Conservation (phyloP, 345 rosid genomes). For the Eucalyptus fibrosa region DNA sequence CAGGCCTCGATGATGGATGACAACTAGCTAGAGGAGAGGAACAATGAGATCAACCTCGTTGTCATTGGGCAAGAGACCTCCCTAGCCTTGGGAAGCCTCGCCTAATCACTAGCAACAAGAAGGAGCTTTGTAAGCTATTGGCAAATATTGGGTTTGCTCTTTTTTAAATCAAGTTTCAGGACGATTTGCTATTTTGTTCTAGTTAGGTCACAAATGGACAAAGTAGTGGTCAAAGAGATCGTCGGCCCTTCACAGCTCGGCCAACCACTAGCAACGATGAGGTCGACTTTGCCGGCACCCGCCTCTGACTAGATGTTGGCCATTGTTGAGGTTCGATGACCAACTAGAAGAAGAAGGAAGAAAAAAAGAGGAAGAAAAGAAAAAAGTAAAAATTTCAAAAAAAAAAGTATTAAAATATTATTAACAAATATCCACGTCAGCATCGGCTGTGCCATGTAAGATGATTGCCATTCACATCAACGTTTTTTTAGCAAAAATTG, state of each 20-base stretch:
- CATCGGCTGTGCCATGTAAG: rapidly evolving
- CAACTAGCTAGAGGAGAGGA: background rate
- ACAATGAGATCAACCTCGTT: background rate
- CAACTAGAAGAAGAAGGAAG: background rate
- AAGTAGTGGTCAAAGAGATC: no score
- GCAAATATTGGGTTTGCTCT: background rate
- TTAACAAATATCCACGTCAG: no score
- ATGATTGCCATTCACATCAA: background rate
- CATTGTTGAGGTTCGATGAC: background rate
- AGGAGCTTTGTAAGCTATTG: background rate
- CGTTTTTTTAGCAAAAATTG: no score
- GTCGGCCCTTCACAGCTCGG: background rate
- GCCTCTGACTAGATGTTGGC: background rate
- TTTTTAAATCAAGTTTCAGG: background rate
- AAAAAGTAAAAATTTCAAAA: background rate
- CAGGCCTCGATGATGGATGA: background rate
- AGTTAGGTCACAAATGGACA: background rate
- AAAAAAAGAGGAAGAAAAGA: no score
- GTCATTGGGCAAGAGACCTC: background rate
- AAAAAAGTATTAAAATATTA: no score
- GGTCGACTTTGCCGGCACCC: background rate
- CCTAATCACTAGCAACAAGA: background rate
- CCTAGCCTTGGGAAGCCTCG: background rate
- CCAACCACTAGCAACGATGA: background rate
- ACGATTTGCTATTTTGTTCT: background rate